Percentiles rank a stretch among this genome's conserved stretches.
These are phyloP conservation scores for Hevea brasiliensis DNA, from an alignment of 345 rosid species.

Conservation along the genomic window DNA sequence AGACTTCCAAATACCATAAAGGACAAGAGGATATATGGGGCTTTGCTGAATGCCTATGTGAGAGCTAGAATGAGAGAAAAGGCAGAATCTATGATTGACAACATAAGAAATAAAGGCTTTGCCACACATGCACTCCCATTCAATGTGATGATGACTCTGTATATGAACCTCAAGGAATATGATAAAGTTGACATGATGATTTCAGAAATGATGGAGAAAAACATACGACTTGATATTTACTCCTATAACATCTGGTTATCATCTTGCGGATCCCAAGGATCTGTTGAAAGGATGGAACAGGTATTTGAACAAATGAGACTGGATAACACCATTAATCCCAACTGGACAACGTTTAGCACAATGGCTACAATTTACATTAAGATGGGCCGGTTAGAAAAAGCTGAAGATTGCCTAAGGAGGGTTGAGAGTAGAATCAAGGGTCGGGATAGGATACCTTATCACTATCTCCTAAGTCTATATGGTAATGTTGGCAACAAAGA, in stretches of 20 bases:
- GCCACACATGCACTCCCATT: conserved; percentile 66
- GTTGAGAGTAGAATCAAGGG: conserved; percentile 83
- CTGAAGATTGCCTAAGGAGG: conserved; percentile 76
- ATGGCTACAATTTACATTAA: conserved; percentile 86
- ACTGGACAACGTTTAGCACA: conserved; percentile 94
- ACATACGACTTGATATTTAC: conserved; percentile 67
- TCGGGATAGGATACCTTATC: conserved; percentile 77
- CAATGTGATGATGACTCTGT: conserved; percentile 97
- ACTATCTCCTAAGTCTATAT: conserved; percentile 80
- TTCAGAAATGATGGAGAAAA: conserved; percentile 77
- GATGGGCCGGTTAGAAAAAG: conserved; percentile 68
- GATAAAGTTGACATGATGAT: conserved; percentile 67
- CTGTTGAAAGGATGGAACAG: conserved; percentile 66
- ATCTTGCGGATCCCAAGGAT: conserved; percentile 68
- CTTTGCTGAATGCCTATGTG: conserved; percentile 80
- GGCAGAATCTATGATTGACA: conserved; percentile 64
- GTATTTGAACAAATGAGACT: conserved; percentile 73
- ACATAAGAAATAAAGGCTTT: conserved; percentile 70
- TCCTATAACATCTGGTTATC: conserved; percentile 96
- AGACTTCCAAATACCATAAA: conserved; percentile 55
- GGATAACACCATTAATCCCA: conserved; percentile 57
- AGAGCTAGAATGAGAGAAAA: conserved; percentile 56
- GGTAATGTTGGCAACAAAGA: conserved; percentile 68
- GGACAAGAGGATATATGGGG: conserved; percentile 80
- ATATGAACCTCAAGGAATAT: conserved; percentile 77